Evolutionary conservation across 768 basidiomycete species (phyloP).

Genomic region (Rhizopogon sp.): DNA sequence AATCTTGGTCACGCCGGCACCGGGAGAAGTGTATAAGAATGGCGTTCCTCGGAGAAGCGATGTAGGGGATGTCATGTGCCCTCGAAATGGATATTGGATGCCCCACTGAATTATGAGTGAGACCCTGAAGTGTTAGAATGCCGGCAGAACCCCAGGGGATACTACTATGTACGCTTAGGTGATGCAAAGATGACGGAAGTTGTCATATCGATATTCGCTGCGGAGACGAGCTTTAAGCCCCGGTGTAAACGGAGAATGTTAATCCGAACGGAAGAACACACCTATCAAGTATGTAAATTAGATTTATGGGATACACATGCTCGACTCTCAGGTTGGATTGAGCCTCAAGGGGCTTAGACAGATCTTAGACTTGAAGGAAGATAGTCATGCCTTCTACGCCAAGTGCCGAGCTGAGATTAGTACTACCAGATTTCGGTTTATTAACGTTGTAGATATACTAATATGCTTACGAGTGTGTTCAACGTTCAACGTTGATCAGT

Average conservation of each 20-base stretch:
- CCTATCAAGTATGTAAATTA: neutral
- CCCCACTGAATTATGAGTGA: neutral
- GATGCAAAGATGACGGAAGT: neutral
- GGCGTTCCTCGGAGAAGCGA: constrained; percentile 5
- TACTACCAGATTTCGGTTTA: no score
- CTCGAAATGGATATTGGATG: neutral
- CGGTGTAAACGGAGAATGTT: neutral
- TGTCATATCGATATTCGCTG: neutral
- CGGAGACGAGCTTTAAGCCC: neutral
- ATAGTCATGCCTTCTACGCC: no score
- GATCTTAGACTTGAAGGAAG: no score
- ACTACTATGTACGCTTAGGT: neutral
- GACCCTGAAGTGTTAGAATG: neutral
- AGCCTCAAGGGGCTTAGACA: neutral
- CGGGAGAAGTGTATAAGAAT: constrained; percentile 2
- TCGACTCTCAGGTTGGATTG: neutral
- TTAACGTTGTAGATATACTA: no score
- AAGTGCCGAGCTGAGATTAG: no score
- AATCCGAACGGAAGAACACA: neutral
- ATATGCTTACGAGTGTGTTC: no score
- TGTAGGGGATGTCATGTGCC: neutral
- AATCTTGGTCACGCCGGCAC: constrained; percentile 1
- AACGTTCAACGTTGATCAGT: no score
- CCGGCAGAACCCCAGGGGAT: neutral
- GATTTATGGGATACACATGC: neutral